Evolutionary conservation across 2,329 filamentous ascomycete genomes (phyloP).

Genomic region (Geosmithia morbida): DNA sequence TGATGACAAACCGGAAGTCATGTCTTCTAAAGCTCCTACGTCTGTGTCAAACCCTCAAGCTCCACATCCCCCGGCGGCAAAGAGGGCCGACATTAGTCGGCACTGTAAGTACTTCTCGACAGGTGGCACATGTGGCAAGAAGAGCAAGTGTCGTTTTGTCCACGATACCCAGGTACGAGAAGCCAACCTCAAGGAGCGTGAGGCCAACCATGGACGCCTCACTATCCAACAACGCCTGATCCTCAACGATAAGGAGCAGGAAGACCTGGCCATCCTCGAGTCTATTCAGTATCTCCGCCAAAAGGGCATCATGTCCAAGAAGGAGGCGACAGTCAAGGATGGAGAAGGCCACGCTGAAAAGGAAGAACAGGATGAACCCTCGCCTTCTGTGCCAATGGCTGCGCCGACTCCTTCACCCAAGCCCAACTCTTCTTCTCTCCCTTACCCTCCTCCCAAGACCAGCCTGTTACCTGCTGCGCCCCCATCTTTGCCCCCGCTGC

Average conservation of each 20-base stretch:
- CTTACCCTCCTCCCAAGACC: conserved; percentile 5
- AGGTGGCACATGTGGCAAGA: conserved; percentile 54
- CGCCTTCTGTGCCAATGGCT: conserved; percentile 2
- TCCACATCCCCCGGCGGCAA: conserved; percentile 29
- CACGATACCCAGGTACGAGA: conserved; percentile 50
- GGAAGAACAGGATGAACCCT: conserved; percentile 4
- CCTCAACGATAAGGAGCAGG: conserved; percentile 54
- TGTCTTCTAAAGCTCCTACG: conserved; percentile 22
- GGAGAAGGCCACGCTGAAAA: conserved; percentile 7
- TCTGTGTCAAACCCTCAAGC: conserved; percentile 5
- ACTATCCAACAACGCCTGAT: conserved; percentile 51
- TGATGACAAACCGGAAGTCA: conserved; percentile 43
- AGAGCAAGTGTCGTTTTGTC: conserved; percentile 62
- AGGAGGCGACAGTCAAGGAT: conserved; percentile 1
- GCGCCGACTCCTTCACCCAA: neutral
- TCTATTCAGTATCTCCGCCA: conserved; percentile 51
- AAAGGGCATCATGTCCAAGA: conserved; percentile 32
- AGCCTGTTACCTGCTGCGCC: conserved; percentile 22
- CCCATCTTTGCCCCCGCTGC: conserved; percentile 20
- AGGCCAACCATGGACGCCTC: conserved; percentile 49
- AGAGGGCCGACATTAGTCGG: conserved; percentile 43
- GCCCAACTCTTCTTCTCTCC: neutral
- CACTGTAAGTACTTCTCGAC: conserved; percentile 61
- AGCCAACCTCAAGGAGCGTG: conserved; percentile 47
- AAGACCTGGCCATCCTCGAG: conserved; percentile 50